Evolutionary conservation across 257 asterid genomes (phyloP), one percentile per base, ranked within the genome.

Genomic region (Prunella vulgaris): DNA sequence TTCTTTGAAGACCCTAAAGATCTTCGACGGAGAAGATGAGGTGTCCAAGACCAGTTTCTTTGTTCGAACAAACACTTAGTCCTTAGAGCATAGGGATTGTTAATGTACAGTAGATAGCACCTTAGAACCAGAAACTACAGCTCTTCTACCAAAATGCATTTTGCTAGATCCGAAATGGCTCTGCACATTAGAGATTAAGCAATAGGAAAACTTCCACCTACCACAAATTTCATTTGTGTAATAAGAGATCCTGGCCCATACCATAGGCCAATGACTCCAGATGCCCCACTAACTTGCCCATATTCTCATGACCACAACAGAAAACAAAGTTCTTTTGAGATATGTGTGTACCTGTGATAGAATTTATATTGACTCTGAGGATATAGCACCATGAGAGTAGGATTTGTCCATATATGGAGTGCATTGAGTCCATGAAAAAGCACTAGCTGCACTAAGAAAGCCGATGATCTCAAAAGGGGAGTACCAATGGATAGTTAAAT

Each of bases 261-360:
- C 7, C 85, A 88, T 2, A 84, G 80, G 21, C 95, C 88, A 3
- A 88, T 75, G 0, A 85, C 64, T 8, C 95, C 90, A 6, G 84
- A 71, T 9, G 73, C 60, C 1, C 52, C 59, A 2, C 74, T 69
- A 35, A 75, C 3, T 2, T 7, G 20, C 78, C 79, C 28, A 0
- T 1, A 33, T 82, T 82, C 3, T 68, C 59, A 27, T 64, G 48
- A 28, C 85, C 90, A 53, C 95, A 82, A 5, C 92, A 90, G 15
- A 88, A 84, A 66, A 69, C 44, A 13, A 82, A 65, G 10, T 73
- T 24, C 0, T 60, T 72, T 46, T 70, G 54, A 7, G 87, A 71
- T 1, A 33, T 70, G 0, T 54, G 66, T 12, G 65, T 22, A 27
- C 77, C 71, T 13, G 20, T 21, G 9, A 79, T 64, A 40, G 77